A percentile compares a stretch with the other conserved stretches of the same genome.
Evolutionary conservation across 805 yeast genomes (phyloP).

Genomic region (Candida insectorum): DNA sequence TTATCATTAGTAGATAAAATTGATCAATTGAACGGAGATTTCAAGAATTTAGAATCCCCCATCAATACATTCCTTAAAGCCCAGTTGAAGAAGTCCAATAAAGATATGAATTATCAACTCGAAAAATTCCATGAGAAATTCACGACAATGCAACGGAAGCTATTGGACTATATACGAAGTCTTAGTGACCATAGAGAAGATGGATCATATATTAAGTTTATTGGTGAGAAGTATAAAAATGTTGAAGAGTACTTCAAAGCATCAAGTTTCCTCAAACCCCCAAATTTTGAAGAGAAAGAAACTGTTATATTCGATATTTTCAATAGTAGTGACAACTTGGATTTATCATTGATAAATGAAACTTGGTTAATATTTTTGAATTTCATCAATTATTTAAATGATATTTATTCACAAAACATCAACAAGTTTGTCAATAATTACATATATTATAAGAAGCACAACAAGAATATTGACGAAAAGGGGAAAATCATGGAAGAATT

Average conservation of each 20-base stretch:
- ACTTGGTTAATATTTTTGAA: constrained; percentile 41
- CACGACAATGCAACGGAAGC: constrained; percentile 33
- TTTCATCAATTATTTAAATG: constrained; percentile 31
- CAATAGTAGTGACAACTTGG: constrained; percentile 37
- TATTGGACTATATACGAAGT: constrained; percentile 32
- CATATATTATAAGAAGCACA: constrained; percentile 26
- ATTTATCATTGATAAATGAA: constrained; percentile 39
- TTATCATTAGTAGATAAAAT: constrained; percentile 37
- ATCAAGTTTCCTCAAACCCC: constrained; percentile 19
- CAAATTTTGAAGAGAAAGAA: constrained; percentile 25
- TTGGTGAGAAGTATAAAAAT: constrained; percentile 35
- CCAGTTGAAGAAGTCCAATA: constrained; percentile 27
- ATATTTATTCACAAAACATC: constrained; percentile 24
- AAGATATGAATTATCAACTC: constrained; percentile 34
- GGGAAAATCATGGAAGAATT: constrained; percentile 26
- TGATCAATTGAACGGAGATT: constrained; percentile 27
- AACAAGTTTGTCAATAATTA: constrained; percentile 36
- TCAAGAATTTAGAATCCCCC: constrained; percentile 10
- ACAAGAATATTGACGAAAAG: constrained; percentile 25
- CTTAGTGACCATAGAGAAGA: constrained; percentile 26
- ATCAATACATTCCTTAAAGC: constrained; percentile 33
- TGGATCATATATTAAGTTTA: constrained; percentile 36
- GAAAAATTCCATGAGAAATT: constrained; percentile 35
- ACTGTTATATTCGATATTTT: constrained; percentile 27
- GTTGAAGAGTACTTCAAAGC: constrained; percentile 34